These are phyloP conservation scores for Rugosomyces carneus DNA, from an alignment of 1,284 basidiomycete genomes.

Conservation along the genomic window DNA sequence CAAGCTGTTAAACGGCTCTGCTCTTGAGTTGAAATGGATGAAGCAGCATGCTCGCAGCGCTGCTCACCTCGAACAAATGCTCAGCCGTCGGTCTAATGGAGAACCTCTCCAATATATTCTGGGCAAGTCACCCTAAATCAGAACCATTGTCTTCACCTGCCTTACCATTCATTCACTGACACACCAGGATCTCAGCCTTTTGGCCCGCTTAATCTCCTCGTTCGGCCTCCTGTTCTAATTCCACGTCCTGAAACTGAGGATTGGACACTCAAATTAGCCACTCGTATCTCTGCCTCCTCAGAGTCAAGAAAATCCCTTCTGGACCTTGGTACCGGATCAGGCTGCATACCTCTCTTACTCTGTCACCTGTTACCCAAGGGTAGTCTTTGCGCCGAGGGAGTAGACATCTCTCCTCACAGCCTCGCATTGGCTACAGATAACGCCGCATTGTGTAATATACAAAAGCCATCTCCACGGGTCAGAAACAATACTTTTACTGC, in stretches of 20 bases:
- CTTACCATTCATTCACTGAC: not conserved
- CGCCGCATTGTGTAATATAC: slow-evolving; percentile 38
- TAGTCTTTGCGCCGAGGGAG: slow-evolving; percentile 48
- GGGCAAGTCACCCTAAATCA: slow-evolving; percentile 41
- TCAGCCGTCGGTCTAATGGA: slow-evolving; percentile 51
- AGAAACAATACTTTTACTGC: slow-evolving; percentile 39
- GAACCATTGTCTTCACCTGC: slow-evolving; percentile 12
- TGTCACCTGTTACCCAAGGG: slow-evolving; percentile 54
- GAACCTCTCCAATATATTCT: slow-evolving; percentile 92
- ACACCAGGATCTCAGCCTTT: slow-evolving; percentile 79
- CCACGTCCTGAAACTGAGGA: slow-evolving; percentile 91
- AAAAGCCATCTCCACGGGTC: slow-evolving; percentile 19
- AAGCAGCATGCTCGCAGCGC: slow-evolving; percentile 24
- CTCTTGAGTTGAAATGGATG: slow-evolving; percentile 61
- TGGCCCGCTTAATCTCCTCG: slow-evolving; percentile 68
- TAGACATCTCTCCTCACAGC: slow-evolving; percentile 71
- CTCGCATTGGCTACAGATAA: slow-evolving; percentile 72
- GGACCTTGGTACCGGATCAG: slow-evolving; percentile 88
- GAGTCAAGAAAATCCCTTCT: slow-evolving; percentile 49
- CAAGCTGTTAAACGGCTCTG: slow-evolving; percentile 18
- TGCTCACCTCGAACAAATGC: slow-evolving; percentile 37
- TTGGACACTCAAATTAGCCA: slow-evolving; percentile 59
- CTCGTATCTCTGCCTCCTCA: slow-evolving; percentile 32
- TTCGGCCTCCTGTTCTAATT: slow-evolving; percentile 77
- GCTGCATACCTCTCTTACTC: slow-evolving; percentile 81